Evolutionary conservation across 2,329 filamentous ascomycete genomes (phyloP), one percentile per base, ranked within the genome.

Genomic region (Ceratocystis colombiana): DNA sequence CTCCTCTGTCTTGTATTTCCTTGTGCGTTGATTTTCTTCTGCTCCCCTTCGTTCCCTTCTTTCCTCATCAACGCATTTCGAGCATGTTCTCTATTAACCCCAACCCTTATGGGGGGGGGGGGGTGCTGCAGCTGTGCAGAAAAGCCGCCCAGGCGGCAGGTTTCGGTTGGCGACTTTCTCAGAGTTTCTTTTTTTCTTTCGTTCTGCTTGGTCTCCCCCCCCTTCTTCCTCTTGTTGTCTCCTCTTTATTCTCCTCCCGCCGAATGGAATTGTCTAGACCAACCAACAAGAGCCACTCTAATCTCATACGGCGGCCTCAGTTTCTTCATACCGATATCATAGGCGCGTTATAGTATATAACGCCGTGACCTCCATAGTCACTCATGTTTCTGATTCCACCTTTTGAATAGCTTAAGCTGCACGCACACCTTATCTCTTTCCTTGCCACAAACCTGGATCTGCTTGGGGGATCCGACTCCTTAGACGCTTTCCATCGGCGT

Each of bases 391-490:
- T 50, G 3, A 25, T 53, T 53, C 48, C 48, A 53, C 12, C 7
- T 12, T 53, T 25, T 53, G 25, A 59, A 59, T 25, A 33, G 15
- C 10, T 15, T 4, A 12, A 6, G 3, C 5, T 25, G 33, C 10
- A 25, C 53, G 17, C 53, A 59, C 53, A 57, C 53, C 22, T 33
- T 57, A 28, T 57, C 28, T 50, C 46, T 59, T 22, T 59, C 5
- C 15, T 30, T 59, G 25, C 28, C 53, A 30, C 53, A 30, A n/a
- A 30, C n/a, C 53, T 59, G 17, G 53, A 59, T 59, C 53, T 59
- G 53, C 28, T 12, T 17, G 28, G 33, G 25, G 53, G 53, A 59
- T 59, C 53, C 53, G 53, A 59, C 12, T 59, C 53, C 53, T 59
- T 12, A 59, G 28, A 17, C 12, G 28, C 53, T 33, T 33, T 8